Evolutionary conservation across 805 yeast species (phyloP), one percentile per base, ranked within the genome.

Genomic region (Nakazawaea ernobii): DNA sequence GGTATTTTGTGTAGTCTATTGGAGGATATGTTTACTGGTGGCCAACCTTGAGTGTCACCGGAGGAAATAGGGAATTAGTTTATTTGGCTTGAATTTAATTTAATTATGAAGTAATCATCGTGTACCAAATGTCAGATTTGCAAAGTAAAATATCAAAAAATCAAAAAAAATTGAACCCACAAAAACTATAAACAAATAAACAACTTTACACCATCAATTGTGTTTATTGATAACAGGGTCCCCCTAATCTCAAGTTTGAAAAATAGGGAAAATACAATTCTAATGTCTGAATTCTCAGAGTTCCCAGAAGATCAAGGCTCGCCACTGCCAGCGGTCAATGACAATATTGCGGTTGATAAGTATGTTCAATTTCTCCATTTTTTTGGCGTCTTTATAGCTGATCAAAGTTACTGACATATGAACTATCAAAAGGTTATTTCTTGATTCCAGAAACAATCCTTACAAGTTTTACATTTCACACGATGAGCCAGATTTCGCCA

Each of bases 401-500:
- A 30, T 30, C 32, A 9, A 30, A 10, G 32, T 9, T 33, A 39
- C 43, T 39, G 39, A 45, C 40, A 35, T 15, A 14, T 20, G 5
- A 20, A 20, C 24, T 5, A 13, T 26, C 2, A 10, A n/a, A n/a
- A 46, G 45, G 45, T 32, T 46, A 15, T 46, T 46, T 32, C 14
- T 40, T 9, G 35, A 35, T 35, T 32, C 44, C 2, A 29, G 36
- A 4, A 24, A 32, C 10, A n/a, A 13, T 9, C 37, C 45, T 6
- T 40, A 40, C 15, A 36, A 26, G 13, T 46, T 46, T 20, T 40
- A 15, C 39, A 29, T 46, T 8, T 29, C 49, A 13, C 35, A 27
- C 35, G 45, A 40, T 29, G 54, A 54, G 20, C 43, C 46, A 2
- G 45, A 52, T 30, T 39, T 47, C 10, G 41, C 41, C 2, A 33